Evolutionary conservation across 306 rosid species (phyloP), one percentile per base, ranked within the genome.

Genomic region (Lathyrus aphaca): DNA sequence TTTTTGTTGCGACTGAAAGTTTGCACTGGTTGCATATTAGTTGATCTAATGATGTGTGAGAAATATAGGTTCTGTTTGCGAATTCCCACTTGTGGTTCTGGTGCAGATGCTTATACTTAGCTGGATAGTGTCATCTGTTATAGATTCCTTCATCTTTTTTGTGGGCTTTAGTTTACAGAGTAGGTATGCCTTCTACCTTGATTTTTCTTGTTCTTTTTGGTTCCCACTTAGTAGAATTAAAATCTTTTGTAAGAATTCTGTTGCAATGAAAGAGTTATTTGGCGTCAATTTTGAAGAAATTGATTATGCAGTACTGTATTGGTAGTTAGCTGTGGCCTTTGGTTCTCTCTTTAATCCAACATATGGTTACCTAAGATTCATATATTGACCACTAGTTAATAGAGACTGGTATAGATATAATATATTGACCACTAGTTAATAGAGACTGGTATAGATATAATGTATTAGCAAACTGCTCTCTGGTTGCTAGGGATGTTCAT

Each of bases 51-150:
- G 39, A 58, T 32, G 62, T 54, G 49, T 17, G 16, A 46, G 35
- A 56, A 6, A 44, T 2, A 3, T 55, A 44, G 60, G 25, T 63
- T 74, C 4, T 62, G 37, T 37, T 74, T 54, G 66, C 49, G 2
- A 10, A 74, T 55, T 73, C 67, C 27, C 35, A 45, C 43, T 46
- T 62, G 57, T 53, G 72, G 16, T 53, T 75, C 61, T 54, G 68
- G 10, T 62, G 79, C 62, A 60, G 55, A 45, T 74, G 72, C 79
- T 35, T 79, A 40, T 40, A 25, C 71, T 4, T 43, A 48, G 65
- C 11, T 48, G 46, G 62, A 9, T 29, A 66, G 70, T 14, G 30
- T 66, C 40, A 59, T 66, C 10, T 66, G 59, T 56, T 29, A 38
- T 56, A 29, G 21, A 40, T 40, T 39, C 11, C 35, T 57, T 32